Conservation (phyloP, 1,139 yeast species). For the Hansenula lynferdii region DNA sequence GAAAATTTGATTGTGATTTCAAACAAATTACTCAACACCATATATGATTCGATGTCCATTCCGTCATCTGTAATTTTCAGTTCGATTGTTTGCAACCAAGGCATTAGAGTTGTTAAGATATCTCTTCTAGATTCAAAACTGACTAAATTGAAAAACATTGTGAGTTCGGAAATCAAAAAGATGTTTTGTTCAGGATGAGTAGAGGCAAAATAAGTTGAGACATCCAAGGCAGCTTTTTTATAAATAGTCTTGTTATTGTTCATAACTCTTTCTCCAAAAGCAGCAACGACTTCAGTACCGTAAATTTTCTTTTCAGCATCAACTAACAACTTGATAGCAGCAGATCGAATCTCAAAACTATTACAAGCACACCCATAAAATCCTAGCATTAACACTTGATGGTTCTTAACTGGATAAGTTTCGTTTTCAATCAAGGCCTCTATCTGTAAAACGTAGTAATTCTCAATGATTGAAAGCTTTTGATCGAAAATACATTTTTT, state of each 20-base stretch:
- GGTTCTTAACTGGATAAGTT: conserved; percentile 40
- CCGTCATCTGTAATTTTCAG: conserved; percentile 41
- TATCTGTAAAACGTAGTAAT: conserved; percentile 69
- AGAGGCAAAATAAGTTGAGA: conserved; percentile 59
- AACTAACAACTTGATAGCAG: conserved; percentile 57
- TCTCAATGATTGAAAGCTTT: conserved; percentile 47
- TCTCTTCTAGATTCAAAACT: conserved; percentile 63
- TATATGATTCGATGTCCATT: conserved; percentile 50
- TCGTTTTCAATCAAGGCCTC: conserved; percentile 47
- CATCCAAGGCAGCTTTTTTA: conserved; percentile 68
- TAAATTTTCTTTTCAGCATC: conserved; percentile 51
- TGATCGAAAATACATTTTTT: conserved; percentile 64
- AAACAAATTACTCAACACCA: conserved; percentile 79
- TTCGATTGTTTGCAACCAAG: conserved; percentile 86
- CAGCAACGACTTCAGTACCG: conserved; percentile 39
- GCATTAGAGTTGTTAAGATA: conserved; percentile 71
- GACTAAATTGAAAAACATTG: conserved; percentile 64
- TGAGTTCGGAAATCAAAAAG: conserved; percentile 64
- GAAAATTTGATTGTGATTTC: conserved; percentile 81
- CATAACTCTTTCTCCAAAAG: conserved; percentile 56
- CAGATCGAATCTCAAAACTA: conserved; percentile 49
- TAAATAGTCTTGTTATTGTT: conserved; percentile 70
- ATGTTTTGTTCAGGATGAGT: conserved; percentile 54
- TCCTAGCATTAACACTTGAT: conserved; percentile 60
- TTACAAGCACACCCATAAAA: conserved; percentile 68